phyloP scores from a whole-genome alignment of 225 moss, liverwort and hornwort genomes.

The Bryum argenteum region DNA sequence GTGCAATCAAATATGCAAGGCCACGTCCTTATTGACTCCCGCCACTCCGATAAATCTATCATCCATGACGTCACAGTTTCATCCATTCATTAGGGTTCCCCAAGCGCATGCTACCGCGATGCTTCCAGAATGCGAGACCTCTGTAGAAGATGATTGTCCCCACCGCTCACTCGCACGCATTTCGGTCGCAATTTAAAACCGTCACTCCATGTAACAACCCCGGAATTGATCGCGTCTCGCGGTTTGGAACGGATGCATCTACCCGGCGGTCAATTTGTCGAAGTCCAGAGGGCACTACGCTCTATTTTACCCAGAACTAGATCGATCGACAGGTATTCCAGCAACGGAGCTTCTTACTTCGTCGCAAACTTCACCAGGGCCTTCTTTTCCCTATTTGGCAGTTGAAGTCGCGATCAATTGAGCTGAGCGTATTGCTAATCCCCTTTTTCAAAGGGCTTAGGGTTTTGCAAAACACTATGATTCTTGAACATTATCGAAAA shows the following conservation, averaged over 20 bases:
- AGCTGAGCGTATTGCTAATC: background rate
- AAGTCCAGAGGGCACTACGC: background rate
- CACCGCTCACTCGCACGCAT: too few relatives aligned
- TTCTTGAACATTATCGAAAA: conserved; percentile 12
- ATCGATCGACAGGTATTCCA: conserved; percentile 6
- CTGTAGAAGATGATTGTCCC: too few relatives aligned
- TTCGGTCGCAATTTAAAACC: too few relatives aligned
- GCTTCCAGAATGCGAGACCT: too few relatives aligned
- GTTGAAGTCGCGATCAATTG: background rate
- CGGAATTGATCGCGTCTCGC: background rate
- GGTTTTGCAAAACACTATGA: conserved; percentile 21
- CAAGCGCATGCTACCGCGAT: too few relatives aligned
- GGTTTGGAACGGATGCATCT: background rate
- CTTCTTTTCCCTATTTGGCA: background rate
- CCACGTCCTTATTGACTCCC: too few relatives aligned
- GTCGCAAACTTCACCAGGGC: background rate
- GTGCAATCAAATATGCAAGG: too few relatives aligned
- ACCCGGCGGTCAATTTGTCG: conserved; percentile 10
- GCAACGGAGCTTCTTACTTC: background rate
- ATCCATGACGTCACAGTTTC: too few relatives aligned
- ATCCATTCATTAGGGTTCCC: too few relatives aligned
- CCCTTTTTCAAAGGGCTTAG: background rate
- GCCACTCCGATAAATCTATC: too few relatives aligned
- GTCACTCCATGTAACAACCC: too few relatives aligned
- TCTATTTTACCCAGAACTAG: conserved; percentile 4